Conservation (phyloP, 768 basidiomycete species). For the Macrolepiota fuliginosa region DNA sequence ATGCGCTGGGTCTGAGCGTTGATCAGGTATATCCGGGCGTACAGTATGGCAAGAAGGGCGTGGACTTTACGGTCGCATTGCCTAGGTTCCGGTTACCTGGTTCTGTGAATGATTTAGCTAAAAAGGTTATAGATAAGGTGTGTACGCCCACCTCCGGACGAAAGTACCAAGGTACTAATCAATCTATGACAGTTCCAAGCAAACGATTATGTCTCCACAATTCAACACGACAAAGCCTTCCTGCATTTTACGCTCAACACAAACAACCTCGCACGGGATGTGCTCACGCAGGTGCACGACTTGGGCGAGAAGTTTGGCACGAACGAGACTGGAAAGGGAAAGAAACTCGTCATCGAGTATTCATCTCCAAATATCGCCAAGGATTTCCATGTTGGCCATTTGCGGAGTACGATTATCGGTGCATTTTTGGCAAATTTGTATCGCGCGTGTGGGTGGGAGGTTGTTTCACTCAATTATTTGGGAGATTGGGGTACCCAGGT, state of each 20-base stretch:
- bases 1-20: conserved; percentile 64
- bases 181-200: conserved; percentile 66
- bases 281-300: conserved; percentile 73
- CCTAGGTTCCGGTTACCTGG: conserved; percentile 88
- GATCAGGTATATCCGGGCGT: conserved; percentile 84
- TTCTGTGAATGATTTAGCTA: conserved; percentile 76
- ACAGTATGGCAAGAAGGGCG: conserved; percentile 91
- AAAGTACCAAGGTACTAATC: background rate
- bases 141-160: conserved; percentile 16
- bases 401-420: conserved; percentile 99
- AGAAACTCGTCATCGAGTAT: conserved; percentile 86
- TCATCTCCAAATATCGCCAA: conserved; percentile 98
- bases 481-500: conserved; percentile 99
- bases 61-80: conserved; percentile 87
- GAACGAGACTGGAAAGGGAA: conserved; percentile 73
- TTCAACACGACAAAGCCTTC: conserved; percentile 40
- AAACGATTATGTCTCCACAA: conserved; percentile 73
- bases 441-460: conserved; percentile 90
- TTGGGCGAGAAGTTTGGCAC: conserved; percentile 70
- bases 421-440: conserved; percentile 90
- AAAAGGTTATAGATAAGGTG: conserved; percentile 75
- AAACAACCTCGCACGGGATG: conserved; percentile 56
- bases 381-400: conserved; percentile 95
- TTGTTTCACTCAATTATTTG: conserved; percentile 89
- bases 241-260: conserved; percentile 43